phyloP scores from a whole-genome alignment of 495 filamentous ascomycete species.

The Astrocystis sublimbata region DNA sequence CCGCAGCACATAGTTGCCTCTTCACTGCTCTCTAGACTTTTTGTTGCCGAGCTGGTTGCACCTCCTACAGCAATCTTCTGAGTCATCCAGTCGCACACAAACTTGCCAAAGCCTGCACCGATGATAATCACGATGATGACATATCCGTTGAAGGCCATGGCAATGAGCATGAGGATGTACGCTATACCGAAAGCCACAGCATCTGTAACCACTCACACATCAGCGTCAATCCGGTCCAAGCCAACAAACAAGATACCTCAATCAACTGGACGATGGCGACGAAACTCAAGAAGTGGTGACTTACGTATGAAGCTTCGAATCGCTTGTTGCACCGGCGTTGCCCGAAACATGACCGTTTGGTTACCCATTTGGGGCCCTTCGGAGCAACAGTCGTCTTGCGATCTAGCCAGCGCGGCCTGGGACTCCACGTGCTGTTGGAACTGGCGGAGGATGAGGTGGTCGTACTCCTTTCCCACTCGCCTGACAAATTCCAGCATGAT shows the following conservation, averaged over 20 bases:
- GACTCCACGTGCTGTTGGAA: slow-evolving; percentile 38
- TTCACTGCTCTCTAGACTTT: slow-evolving; percentile 17
- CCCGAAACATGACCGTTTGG: slow-evolving; percentile 43
- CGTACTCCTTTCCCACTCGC: slow-evolving; percentile 55
- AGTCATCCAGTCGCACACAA: slow-evolving; percentile 45
- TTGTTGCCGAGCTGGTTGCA: slow-evolving; percentile 6
- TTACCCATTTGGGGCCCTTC: slow-evolving; percentile 6
- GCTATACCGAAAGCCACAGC: slow-evolving; percentile 53
- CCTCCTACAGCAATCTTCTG: slow-evolving; percentile 25
- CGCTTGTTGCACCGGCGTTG: slow-evolving; percentile 48
- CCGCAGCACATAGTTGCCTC: slow-evolving; percentile 34
- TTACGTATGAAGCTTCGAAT: slow-evolving; percentile 46
- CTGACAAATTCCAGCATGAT: slow-evolving; percentile 54
- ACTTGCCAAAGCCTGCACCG: slow-evolving; percentile 50
- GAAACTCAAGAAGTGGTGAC: not conserved
- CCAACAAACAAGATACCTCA: not conserved
- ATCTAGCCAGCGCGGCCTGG: slow-evolving; percentile 24
- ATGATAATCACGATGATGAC: slow-evolving; percentile 60
- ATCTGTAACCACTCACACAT: slow-evolving; percentile 23
- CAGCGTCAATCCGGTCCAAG: not conserved
- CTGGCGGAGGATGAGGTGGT: slow-evolving; percentile 45
- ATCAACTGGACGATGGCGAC: not conserved
- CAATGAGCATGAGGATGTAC: slow-evolving; percentile 60
- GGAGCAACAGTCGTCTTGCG: slow-evolving; percentile 19
- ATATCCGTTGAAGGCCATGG: slow-evolving; percentile 59